These are phyloP conservation scores for Candida gigantensis DNA, from an alignment of 1,139 yeast species.

Conservation along the genomic window DNA sequence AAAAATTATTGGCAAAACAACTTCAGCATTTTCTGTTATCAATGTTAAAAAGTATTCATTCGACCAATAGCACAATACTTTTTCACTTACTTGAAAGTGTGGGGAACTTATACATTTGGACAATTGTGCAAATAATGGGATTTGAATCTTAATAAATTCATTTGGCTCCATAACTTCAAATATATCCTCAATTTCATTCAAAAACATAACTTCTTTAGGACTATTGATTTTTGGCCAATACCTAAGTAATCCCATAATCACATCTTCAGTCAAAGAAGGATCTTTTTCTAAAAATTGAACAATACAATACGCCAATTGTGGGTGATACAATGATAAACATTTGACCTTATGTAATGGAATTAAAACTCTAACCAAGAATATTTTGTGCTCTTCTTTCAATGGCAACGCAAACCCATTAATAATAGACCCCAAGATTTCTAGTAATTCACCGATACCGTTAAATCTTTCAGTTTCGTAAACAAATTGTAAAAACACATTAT, in stretches of 20 bases:
- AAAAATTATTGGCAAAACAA: constrained; percentile 87
- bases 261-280: constrained; percentile 89
- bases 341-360: constrained; percentile 93
- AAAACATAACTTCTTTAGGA: constrained; percentile 93
- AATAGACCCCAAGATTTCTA: constrained; percentile 93
- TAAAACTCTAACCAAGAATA: constrained; percentile 82
- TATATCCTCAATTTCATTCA: constrained; percentile 94
- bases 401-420: constrained; percentile 98
- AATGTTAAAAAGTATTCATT: constrained; percentile 90
- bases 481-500: constrained; percentile 89
- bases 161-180: constrained; percentile 94
- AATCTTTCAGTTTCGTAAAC: constrained; percentile 94
- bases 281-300: constrained; percentile 96
- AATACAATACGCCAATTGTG: constrained; percentile 95
- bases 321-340: constrained; percentile 85
- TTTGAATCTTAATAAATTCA: constrained; percentile 89
- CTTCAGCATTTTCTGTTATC: constrained; percentile 89
- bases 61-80: constrained; percentile 91
- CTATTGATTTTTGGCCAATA: constrained; percentile 98
- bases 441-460: constrained; percentile 92
- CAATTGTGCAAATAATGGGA: constrained; percentile 90
- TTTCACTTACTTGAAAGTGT: constrained; percentile 96
- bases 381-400: constrained; percentile 93
- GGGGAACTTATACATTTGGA: constrained; percentile 93
- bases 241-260: constrained; percentile 84